Evolutionary conservation across 1,284 basidiomycete genomes (phyloP), one percentile per base, ranked within the genome.

Genomic region (Exobasidium rhododendri): DNA sequence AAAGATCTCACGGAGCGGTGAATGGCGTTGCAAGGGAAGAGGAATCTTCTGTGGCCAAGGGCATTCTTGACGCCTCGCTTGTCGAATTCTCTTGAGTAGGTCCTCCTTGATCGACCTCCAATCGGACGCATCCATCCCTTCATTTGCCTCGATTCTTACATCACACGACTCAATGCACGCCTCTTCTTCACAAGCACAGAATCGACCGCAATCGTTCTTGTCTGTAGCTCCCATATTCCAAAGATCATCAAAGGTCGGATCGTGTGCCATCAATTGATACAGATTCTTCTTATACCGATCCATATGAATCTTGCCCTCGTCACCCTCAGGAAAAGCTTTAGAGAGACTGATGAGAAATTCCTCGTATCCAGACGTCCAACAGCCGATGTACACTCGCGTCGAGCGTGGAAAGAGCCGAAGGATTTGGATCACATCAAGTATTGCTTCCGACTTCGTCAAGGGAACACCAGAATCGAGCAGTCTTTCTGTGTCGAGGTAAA

Each of bases 301-400:
- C 20, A 62, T 57, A 44, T 62, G 61, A 24, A 62, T 56, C 31
- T 26, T 26, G 22, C 29, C 30, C 17, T 31, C 24, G n/a, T 53
- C 45, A 24, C 20, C 46, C 10, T 50, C 47, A 50, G 20, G 20
- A 50, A 50, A 50, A 45, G 57, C 46, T n/a, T 40, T 50, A 30
- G 29, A 22, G 26, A 59, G 35, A 29, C 49, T 49, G 4, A 43
- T 26, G 30, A 45, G 22, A 49, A 59, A 26, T 10, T 55, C 20
- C 53, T 63, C 61, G 47, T 54, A 63, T 10, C 61, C 61, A 87
- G 89, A 92, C 0, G 92, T 96, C 93, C 94, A 97, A 0, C 85
- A 80, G 70, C 97, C 92, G 65, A 97, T 84, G 81, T 91, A 97
- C 81, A 97, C 94, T 53, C 85, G 83, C 0, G 87, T 88, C 4